Conservation (phyloP, 441 rosid genomes). For the Adansonia gregorii region DNA sequence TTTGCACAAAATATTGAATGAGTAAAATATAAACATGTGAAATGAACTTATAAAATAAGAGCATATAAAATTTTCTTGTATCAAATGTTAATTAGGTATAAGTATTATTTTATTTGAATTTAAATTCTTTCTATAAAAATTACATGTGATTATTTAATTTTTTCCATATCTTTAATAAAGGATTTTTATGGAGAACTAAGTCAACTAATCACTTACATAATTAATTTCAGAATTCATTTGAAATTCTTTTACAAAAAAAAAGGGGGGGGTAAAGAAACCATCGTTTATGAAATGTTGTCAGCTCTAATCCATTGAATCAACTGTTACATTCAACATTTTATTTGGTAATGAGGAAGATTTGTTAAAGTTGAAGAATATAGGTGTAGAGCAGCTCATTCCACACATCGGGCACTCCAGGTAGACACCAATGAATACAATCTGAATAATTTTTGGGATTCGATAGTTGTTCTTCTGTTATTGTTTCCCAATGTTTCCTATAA, state of each 20-base stretch:
- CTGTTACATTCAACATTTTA: not conserved
- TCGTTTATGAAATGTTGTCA: not conserved
- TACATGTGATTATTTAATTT: not conserved
- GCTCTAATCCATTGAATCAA: not conserved
- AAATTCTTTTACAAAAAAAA: no score
- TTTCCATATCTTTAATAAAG: not conserved
- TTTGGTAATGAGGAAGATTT: not conserved
- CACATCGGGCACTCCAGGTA: slow-evolving; percentile 45
- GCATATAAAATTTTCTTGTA: no score
- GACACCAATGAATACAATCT: slow-evolving; percentile 76
- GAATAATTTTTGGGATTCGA: slow-evolving; percentile 52
- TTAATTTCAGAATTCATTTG: no score
- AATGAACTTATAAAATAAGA: no score
- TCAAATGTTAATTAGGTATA: no score
- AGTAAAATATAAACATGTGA: no score
- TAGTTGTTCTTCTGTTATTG: slow-evolving; percentile 47
- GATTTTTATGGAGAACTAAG: no score
- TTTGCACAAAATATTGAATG: no score
- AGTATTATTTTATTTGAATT: not conserved
- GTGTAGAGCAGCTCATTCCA: slow-evolving; percentile 73
- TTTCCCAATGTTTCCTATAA: slow-evolving; percentile 59
- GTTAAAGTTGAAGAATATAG: slow-evolving; percentile 39
- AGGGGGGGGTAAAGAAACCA: not conserved
- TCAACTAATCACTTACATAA: no score
- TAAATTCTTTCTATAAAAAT: not conserved